Evolutionary conservation across 768 basidiomycete species (phyloP), one percentile per base, ranked within the genome.

Genomic region (Termitomyces sp.): DNA sequence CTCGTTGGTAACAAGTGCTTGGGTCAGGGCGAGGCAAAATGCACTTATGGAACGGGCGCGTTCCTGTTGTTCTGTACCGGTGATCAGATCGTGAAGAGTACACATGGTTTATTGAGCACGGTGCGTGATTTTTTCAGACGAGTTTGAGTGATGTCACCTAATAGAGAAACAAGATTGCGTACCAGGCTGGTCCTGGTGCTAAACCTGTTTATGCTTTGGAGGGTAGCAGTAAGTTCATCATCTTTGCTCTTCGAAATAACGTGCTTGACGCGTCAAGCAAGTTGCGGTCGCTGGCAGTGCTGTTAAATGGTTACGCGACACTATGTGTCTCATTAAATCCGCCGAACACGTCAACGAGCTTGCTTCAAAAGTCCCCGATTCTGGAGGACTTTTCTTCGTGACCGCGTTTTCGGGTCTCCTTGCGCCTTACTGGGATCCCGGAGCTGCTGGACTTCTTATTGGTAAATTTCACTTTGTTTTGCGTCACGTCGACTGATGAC

Each of bases 1-100:
- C 76, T 99, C 24, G 85, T 98, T 51, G 97, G 96, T 0, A 98
- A 99, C 76, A 98, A 97, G 71, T 98, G 97, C 67, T 71, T 99
- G 54, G 77, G 68, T n/a, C 79, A 83, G 62, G 96, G 96, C 18
- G 90, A 98, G 69, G 96, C 95, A 2, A 99, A 99, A 74, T 97
- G 94, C 72, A 99, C 97, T 4, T 99, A 96, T 65, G 96, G 96
- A 26, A 98, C 96, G 1, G 96, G 97, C 31, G 94, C 94, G 37
- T 99, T 99, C 78, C 76, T 98, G 62, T 75, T 99, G 29, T 98
- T 97, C 80, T 92, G 91, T 74, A 98, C 97, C 1, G 97, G 96
- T 3, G 76, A 75, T 22, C 88, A 96, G 27, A 86, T 93, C 41
- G 88, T 98, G 24, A 78, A 87, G 68, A 96, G 93, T 65, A 77